Evolutionary conservation across 495 filamentous ascomycete genomes (phyloP).

Genomic region (Annulohypoxylon stygium): DNA sequence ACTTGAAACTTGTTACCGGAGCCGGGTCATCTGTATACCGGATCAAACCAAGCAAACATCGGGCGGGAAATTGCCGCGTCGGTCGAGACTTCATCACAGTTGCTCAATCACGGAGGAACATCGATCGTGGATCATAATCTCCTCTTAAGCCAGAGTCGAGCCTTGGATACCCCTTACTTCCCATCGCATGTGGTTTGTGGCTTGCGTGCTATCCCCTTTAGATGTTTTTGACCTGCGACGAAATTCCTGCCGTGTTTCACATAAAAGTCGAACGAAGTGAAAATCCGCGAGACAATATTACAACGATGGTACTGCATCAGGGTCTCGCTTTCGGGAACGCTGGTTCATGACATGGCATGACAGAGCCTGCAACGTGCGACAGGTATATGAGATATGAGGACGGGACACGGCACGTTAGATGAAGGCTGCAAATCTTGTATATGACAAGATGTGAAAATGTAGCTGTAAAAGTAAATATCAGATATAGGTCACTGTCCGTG

Average conservation of each 20-base stretch:
- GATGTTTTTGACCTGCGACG: slow-evolving; percentile 9
- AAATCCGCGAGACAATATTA: slow-evolving; percentile 21
- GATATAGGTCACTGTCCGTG: neutral
- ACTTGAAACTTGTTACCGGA: neutral
- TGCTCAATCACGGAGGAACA: slow-evolving; percentile 9
- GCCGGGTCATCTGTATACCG: neutral
- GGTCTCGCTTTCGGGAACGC: slow-evolving; percentile 15
- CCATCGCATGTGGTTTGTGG: slow-evolving; percentile 3
- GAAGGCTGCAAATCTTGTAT: slow-evolving; percentile 12
- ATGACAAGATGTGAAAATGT: slow-evolving; percentile 17
- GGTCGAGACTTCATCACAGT: slow-evolving; percentile 9
- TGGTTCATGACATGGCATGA: slow-evolving; percentile 20
- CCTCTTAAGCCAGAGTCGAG: slow-evolving; percentile 11
- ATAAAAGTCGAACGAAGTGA: neutral
- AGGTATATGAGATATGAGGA: neutral
- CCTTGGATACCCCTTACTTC: neutral
- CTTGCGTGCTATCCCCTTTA: slow-evolving; percentile 9
- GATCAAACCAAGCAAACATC: slow-evolving; percentile 1
- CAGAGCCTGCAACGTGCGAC: slow-evolving; percentile 28
- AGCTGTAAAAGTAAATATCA: slow-evolving; percentile 7
- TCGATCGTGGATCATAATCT: slow-evolving; percentile 10
- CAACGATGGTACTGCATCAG: slow-evolving; percentile 5
- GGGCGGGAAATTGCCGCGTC: slow-evolving; percentile 3
- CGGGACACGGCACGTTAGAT: slow-evolving; percentile 19
- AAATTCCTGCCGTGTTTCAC: slow-evolving; percentile 27